These are phyloP conservation scores for Lepiota subincarnata DNA, from an alignment of 768 basidiomycete genomes.

Conservation along the genomic window DNA sequence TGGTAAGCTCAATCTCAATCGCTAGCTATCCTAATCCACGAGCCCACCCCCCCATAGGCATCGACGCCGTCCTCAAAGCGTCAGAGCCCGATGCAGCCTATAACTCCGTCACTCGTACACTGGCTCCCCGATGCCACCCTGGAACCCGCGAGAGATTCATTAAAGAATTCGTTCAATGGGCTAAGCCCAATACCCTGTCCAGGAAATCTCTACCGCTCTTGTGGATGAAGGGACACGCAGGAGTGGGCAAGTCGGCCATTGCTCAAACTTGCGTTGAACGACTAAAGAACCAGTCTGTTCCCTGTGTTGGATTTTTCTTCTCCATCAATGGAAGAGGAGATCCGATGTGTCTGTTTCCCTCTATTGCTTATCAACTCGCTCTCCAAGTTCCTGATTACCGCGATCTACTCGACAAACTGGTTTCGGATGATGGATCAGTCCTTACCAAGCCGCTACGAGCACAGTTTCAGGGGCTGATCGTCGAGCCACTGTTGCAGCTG, in stretches of 20 bases:
- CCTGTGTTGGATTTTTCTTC: slow-evolving; percentile 8
- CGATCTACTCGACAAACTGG: not conserved
- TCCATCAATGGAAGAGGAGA: not conserved
- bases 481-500: not conserved
- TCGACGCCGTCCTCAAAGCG: too few species aligned
- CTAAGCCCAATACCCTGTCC: too few species aligned
- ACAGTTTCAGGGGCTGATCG: not conserved
- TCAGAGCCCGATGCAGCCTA: too few species aligned
- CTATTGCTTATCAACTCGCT: slow-evolving; percentile 11
- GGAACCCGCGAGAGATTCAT: too few species aligned
- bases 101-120: too few species aligned
- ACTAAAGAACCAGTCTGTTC: not conserved
- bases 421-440: not conserved
- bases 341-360: not conserved
- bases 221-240: slow-evolving; percentile 3
- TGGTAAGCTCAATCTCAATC: too few species aligned
- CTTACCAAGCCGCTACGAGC: not conserved
- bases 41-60: too few species aligned
- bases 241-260: slow-evolving; percentile 2
- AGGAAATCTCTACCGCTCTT: not conserved
- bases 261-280: slow-evolving; percentile 3
- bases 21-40: too few species aligned
- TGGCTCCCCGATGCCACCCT: too few species aligned
- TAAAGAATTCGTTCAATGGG: too few species aligned
- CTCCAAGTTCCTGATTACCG: not conserved